A percentile compares a stretch with the other conserved stretches of the same genome.
Conservation (phyloP, 2,329 filamentous ascomycete genomes). For the Talaromyces sp. region DNA sequence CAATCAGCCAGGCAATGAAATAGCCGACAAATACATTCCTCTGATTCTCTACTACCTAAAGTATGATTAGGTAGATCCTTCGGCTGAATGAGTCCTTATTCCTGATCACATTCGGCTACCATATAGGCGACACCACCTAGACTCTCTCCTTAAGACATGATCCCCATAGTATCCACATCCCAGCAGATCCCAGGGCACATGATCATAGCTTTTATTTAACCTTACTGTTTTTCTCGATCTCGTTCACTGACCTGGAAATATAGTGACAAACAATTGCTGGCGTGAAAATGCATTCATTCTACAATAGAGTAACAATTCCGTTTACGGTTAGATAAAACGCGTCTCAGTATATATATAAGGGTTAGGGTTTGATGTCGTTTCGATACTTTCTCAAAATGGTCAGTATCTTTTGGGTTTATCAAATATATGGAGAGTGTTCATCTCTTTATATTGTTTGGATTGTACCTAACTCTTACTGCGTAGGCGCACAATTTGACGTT, state of each 20-base stretch:
- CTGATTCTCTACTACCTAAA: too few relatives aligned
- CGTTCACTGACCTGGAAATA: too few relatives aligned
- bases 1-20: not conserved
- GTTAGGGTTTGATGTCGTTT: not conserved
- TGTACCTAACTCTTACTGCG: not conserved
- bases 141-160: too few relatives aligned
- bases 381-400: too few relatives aligned
- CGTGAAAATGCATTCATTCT: too few relatives aligned
- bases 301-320: not conserved
- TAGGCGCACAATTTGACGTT: not conserved
- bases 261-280: too few relatives aligned
- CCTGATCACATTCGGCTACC: constrained; percentile 8
- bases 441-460: not conserved
- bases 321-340: not conserved
- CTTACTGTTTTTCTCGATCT: too few relatives aligned
- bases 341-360: not conserved
- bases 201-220: too few relatives aligned
- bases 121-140: constrained; percentile 7
- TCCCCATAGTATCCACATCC: too few relatives aligned
- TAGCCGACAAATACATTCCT: not conserved
- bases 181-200: too few relatives aligned
- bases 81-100: not conserved
- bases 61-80: not conserved
- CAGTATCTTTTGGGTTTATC: too few relatives aligned
- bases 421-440: too few relatives aligned